These are phyloP conservation scores for Diaporthe vaccinii DNA, from an alignment of 2,329 filamentous ascomycete species.

Conservation along the genomic window DNA sequence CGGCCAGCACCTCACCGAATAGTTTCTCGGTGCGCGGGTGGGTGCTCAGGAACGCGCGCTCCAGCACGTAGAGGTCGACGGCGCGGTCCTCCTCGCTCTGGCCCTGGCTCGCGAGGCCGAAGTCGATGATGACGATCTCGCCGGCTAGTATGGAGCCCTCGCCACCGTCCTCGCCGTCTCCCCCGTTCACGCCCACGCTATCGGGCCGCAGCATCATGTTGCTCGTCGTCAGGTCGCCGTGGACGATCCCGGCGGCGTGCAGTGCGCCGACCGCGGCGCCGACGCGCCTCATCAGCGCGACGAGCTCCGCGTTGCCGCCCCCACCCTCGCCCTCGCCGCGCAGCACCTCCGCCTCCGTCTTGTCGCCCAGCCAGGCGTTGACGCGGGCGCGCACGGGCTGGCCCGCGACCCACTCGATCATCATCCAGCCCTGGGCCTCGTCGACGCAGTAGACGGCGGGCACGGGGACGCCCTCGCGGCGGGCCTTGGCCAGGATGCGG, in stretches of 20 bases:
- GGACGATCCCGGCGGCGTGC: slow-evolving; percentile 88
- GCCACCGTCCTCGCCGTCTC: slow-evolving; percentile 40
- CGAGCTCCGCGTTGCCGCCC: slow-evolving; percentile 64
- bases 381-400: slow-evolving; percentile 77
- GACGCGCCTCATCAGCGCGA: slow-evolving; percentile 76
- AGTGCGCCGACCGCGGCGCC: slow-evolving; percentile 80
- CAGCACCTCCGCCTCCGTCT: slow-evolving; percentile 46
- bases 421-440: slow-evolving; percentile 77
- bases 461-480: slow-evolving; percentile 83
- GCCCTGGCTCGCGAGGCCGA: slow-evolving; percentile 88
- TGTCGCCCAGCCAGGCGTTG: slow-evolving; percentile 73
- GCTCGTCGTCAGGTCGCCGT: slow-evolving; percentile 96
- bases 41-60: slow-evolving; percentile 93
- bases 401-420: slow-evolving; percentile 89
- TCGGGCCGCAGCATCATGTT: slow-evolving; percentile 85
- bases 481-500: slow-evolving; percentile 83
- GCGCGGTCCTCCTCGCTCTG: slow-evolving; percentile 91
- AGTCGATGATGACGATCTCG: slow-evolving; percentile 92
- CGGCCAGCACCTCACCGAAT: slow-evolving; percentile 79
- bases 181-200: slow-evolving; percentile 39
- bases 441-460: slow-evolving; percentile 83
- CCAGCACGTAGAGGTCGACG: slow-evolving; percentile 95
- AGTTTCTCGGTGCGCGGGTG: slow-evolving; percentile 87
- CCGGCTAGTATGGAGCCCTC: slow-evolving; percentile 64
- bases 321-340: slow-evolving; percentile 38